Evolutionary conservation across 495 filamentous ascomycete genomes (phyloP).

Genomic region (Aspergillus funiculosus): DNA sequence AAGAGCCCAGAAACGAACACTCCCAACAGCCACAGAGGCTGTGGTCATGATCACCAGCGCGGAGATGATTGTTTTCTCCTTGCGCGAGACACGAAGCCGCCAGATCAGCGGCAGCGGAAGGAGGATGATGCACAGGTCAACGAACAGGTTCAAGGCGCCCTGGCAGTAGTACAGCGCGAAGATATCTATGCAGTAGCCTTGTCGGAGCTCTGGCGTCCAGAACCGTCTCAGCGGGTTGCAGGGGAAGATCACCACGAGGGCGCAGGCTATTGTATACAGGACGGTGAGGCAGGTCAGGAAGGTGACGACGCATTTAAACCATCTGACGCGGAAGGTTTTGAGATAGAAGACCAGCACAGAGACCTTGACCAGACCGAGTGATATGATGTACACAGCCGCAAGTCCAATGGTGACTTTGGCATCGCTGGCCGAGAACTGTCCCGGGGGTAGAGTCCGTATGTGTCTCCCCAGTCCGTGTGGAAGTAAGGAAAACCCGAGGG

Average conservation of each 20-base stretch:
- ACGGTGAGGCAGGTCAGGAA: neutral
- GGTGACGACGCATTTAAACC: neutral
- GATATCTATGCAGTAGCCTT: neutral
- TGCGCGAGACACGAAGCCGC: neutral
- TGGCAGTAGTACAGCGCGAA: constrained; percentile 6
- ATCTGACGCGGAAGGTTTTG: neutral
- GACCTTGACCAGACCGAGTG: neutral
- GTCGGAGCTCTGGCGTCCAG: neutral
- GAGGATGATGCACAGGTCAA: neutral
- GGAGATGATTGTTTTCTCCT: constrained; percentile 1
- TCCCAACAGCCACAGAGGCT: neutral
- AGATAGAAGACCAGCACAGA: constrained; percentile 3
- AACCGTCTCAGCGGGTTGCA: neutral
- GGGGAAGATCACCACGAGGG: neutral
- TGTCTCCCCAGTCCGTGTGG: neutral
- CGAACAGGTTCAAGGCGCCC: neutral
- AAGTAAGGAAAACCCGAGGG: neutral
- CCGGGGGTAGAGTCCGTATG: neutral
- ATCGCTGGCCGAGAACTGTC: neutral
- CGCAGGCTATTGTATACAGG: neutral
- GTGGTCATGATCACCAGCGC: neutral
- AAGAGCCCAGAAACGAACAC: neutral
- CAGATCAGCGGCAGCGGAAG: neutral
- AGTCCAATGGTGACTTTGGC: neutral
- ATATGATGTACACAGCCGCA: neutral